These are phyloP conservation scores for Fusarium temperatum DNA, from an alignment of 2,329 filamentous ascomycete genomes.

Conservation along the genomic window DNA sequence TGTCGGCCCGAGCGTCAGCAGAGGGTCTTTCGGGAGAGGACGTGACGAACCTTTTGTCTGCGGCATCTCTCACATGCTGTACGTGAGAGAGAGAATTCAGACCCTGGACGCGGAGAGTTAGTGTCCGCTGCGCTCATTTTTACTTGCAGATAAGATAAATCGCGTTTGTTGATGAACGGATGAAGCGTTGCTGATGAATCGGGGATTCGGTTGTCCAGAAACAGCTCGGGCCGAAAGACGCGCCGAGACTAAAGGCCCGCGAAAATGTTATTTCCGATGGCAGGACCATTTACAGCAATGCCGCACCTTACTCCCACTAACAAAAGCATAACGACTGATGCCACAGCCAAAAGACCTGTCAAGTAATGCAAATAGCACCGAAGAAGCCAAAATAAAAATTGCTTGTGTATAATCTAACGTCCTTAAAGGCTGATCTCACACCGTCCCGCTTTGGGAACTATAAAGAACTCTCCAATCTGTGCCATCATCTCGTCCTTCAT, in stretches of 20 bases:
- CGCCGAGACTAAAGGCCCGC: neutral
- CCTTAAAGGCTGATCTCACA: fast-evolving
- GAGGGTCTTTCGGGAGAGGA: too few relatives aligned
- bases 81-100: neutral
- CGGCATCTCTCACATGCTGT: neutral
- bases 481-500: slow-evolving; percentile 1
- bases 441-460: neutral
- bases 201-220: neutral
- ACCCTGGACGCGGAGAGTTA: too few relatives aligned
- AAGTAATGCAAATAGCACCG: too few relatives aligned
- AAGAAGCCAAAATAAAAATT: fast-evolving
- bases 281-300: too few relatives aligned
- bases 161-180: neutral
- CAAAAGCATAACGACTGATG: too few relatives aligned
- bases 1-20: neutral
- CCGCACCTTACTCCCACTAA: too few relatives aligned
- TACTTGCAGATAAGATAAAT: neutral
- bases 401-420: neutral
- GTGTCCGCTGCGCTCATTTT: neutral
- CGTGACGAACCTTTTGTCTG: neutral
- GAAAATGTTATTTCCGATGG: neutral
- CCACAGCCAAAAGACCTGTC: too few relatives aligned
- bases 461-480: neutral
- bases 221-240: neutral
- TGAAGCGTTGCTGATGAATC: neutral